Evolutionary conservation across 225 moss, liverwort and hornwort species (phyloP).

Genomic region (Lunularia cruciata): DNA sequence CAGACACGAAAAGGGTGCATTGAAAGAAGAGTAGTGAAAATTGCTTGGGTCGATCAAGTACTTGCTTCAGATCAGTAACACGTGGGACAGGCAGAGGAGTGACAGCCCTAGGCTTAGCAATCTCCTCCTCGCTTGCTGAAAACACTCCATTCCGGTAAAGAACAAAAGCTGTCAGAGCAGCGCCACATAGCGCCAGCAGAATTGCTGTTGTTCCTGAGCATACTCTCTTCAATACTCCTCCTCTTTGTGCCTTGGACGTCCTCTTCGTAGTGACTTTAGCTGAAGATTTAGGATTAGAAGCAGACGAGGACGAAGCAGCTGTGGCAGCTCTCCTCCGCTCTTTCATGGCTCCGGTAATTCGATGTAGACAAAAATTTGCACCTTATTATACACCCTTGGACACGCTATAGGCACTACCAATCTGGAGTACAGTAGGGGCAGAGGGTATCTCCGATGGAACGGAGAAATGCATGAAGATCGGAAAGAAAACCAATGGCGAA

Average conservation of each 20-base stretch:
- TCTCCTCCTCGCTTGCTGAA: conserved; percentile 1
- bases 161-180: background rate
- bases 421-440: too few species aligned
- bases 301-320: background rate
- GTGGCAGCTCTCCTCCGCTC: conserved; percentile 29
- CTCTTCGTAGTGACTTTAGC: conserved; percentile 16
- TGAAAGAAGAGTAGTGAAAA: too few species aligned
- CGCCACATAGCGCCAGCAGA: background rate
- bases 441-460: too few species aligned
- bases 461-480: too few species aligned
- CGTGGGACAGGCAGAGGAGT: conserved; percentile 44
- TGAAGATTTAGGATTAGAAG: background rate
- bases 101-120: conserved; percentile 35
- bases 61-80: conserved; percentile 37
- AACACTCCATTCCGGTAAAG: conserved; percentile 12
- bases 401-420: too few species aligned
- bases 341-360: conserved; percentile 41
- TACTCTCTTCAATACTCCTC: background rate
- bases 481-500: too few species aligned
- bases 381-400: too few species aligned
- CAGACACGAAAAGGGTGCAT: too few species aligned
- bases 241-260: conserved; percentile 15
- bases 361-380: too few species aligned
- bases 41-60: background rate
- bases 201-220: background rate